A percentile compares a stretch with the other conserved stretches of the same genome.
Evolutionary conservation across 2,329 filamentous ascomycete genomes (phyloP).

Genomic region (Arthrobotrys iridis): DNA sequence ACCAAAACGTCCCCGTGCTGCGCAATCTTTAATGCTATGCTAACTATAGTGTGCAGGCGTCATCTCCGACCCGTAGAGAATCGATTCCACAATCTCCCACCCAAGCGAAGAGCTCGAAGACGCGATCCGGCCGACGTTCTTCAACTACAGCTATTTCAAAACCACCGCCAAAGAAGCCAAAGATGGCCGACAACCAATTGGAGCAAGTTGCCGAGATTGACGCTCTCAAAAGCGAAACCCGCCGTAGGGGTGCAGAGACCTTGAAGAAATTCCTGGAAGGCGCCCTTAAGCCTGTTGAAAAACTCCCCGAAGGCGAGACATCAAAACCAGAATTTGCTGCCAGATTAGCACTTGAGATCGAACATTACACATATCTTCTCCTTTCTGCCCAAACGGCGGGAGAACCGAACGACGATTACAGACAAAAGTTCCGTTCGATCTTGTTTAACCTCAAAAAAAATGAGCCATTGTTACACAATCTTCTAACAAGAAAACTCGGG

Average conservation of each 20-base stretch:
- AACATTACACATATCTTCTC: conserved; percentile 72
- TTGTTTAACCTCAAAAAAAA: conserved; percentile 91
- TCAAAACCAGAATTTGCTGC: conserved; percentile 41
- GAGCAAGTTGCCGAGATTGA: conserved; percentile 34
- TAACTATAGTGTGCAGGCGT: conserved; percentile 28
- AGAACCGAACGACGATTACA: conserved; percentile 68
- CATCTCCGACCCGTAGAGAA: conserved; percentile 36
- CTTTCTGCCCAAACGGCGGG: conserved; percentile 65
- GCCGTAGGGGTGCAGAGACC: conserved; percentile 39
- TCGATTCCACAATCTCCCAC: conserved; percentile 44
- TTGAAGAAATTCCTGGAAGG: conserved; percentile 43
- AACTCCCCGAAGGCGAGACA: conserved; percentile 41
- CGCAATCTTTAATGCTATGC: not conserved
- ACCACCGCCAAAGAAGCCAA: conserved; percentile 49
- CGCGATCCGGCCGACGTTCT: conserved; percentile 25
- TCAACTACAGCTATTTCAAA: conserved; percentile 33
- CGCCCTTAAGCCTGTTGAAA: conserved; percentile 34
- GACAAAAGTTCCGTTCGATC: conserved; percentile 76
- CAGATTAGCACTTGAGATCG: conserved; percentile 79
- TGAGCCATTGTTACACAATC: conserved; percentile 75
- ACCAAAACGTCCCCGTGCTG: not conserved
- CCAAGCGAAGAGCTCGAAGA: conserved; percentile 33
- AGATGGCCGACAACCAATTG: conserved; percentile 46
- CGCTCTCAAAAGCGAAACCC: conserved; percentile 39
- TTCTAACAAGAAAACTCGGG: conserved; percentile 77